Conservation (phyloP, 164 flowering plant species). For the Nelumbo lutea region DNA sequence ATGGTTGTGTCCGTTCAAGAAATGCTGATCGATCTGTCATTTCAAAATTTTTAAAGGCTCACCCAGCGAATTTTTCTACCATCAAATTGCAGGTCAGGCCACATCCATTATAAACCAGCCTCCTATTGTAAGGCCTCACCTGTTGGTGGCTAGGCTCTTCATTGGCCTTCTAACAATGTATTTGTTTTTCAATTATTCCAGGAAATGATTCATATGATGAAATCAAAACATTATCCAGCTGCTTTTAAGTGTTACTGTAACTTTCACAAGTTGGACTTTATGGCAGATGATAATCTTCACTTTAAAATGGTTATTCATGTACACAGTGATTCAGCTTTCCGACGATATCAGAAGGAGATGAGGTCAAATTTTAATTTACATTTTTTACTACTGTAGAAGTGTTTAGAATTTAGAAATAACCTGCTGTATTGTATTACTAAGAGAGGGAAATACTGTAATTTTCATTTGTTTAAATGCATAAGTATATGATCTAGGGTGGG, state of each 20-base stretch:
- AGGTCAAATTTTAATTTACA: slow-evolving; percentile 35
- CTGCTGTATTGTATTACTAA: no score
- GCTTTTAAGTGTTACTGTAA: slow-evolving; percentile 83
- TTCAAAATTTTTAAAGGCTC: slow-evolving; percentile 76
- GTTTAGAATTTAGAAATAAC: no score
- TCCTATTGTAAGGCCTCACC: no score
- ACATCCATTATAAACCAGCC: not conserved
- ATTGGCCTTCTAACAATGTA: not conserved
- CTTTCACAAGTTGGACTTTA: slow-evolving; percentile 54
- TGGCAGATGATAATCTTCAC: slow-evolving; percentile 57
- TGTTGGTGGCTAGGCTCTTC: slow-evolving; percentile 1
- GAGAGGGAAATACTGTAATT: no score
- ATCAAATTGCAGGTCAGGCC: slow-evolving; percentile 67
- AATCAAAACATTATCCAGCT: slow-evolving; percentile 67
- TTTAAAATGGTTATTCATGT: slow-evolving; percentile 93
- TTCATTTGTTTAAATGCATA: no score
- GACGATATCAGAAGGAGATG: slow-evolving; percentile 92
- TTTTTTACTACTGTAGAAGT: not conserved
- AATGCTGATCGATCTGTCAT: slow-evolving; percentile 69
- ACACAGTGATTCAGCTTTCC: slow-evolving; percentile 74
- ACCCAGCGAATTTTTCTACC: slow-evolving; percentile 79
- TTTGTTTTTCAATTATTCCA: slow-evolving; percentile 28
- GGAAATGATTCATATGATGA: slow-evolving; percentile 92
- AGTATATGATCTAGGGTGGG: no score
- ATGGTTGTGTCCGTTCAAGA: slow-evolving; percentile 45